Conservation (phyloP, 2,329 filamentous ascomycete genomes). For the Malbranchea zuffiana region DNA sequence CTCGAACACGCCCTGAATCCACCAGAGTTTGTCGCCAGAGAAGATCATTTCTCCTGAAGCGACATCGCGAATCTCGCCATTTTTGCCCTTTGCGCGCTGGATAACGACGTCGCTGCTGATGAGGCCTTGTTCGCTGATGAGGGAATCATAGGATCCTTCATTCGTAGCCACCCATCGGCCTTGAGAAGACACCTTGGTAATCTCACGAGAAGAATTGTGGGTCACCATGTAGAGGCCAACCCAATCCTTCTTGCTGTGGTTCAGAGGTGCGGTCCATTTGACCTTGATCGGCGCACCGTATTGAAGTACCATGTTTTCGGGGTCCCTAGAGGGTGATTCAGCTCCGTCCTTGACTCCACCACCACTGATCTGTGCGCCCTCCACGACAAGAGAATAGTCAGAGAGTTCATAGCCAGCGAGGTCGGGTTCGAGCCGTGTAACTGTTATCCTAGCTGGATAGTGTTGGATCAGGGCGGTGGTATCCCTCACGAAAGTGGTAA, state of each 20-base stretch:
- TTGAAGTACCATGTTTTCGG: constrained; percentile 68
- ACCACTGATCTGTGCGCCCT: constrained; percentile 54
- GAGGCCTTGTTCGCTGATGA: constrained; percentile 65
- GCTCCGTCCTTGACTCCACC: constrained; percentile 63
- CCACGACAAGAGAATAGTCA: constrained; percentile 66
- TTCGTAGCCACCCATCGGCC: constrained; percentile 83
- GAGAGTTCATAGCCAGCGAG: constrained; percentile 68
- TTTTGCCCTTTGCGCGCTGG: constrained; percentile 32
- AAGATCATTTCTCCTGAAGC: constrained; percentile 77
- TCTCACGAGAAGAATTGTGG: constrained; percentile 76
- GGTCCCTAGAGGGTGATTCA: constrained; percentile 48
- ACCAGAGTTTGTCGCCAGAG: constrained; percentile 87
- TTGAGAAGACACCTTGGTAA: constrained; percentile 72
- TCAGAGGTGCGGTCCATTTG: constrained; percentile 76
- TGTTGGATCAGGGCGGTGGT: constrained; percentile 80
- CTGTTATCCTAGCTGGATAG: constrained; percentile 74
- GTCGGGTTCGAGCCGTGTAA: constrained; percentile 68
- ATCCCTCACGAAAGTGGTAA: constrained; percentile 78
- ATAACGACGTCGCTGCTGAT: constrained; percentile 55
- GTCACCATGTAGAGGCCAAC: constrained; percentile 92
- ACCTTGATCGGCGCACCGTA: constrained; percentile 86
- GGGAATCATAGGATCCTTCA: constrained; percentile 62
- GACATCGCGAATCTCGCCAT: constrained; percentile 45
- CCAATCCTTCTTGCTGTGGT: constrained; percentile 89
- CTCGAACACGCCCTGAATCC: constrained; percentile 92